A percentile compares a stretch with the other conserved stretches of the same genome.
Evolutionary conservation across 352 stramenopile genomes (phyloP).

Genomic region (Phytophthora brassicae): DNA sequence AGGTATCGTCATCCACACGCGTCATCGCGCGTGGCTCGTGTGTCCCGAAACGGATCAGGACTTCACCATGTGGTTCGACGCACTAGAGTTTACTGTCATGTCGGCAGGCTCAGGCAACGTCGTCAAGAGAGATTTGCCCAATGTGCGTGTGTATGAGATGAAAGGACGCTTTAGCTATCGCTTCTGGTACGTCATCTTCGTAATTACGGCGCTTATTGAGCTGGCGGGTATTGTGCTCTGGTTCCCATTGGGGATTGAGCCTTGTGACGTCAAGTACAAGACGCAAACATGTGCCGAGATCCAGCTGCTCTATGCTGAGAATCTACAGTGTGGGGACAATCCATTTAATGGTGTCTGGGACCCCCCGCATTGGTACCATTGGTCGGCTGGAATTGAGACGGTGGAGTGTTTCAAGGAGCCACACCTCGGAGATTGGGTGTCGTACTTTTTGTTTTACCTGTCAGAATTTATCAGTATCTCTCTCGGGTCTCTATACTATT

Average conservation of each 20-base stretch:
- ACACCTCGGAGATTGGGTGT: slow-evolving; percentile 58
- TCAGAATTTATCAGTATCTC: slow-evolving; percentile 75
- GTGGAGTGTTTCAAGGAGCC: slow-evolving; percentile 71
- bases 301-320: slow-evolving; percentile 49
- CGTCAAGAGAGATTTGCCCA: slow-evolving; percentile 77
- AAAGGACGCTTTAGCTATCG: slow-evolving; percentile 72
- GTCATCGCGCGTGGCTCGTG: slow-evolving; percentile 70
- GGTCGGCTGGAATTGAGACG: slow-evolving; percentile 54
- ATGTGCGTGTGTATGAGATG: slow-evolving; percentile 79
- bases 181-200: slow-evolving; percentile 73
- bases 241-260: slow-evolving; percentile 50
- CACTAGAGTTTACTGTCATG: slow-evolving; percentile 78
- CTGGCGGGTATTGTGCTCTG: slow-evolving; percentile 44
- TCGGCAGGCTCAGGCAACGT: slow-evolving; percentile 68
- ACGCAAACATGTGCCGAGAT: slow-evolving; percentile 53
- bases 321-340: slow-evolving; percentile 48
- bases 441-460: slow-evolving; percentile 76
- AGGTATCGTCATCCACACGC: slow-evolving; percentile 77
- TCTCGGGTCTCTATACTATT: slow-evolving; percentile 70
- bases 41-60: slow-evolving; percentile 81
- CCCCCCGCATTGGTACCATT: slow-evolving; percentile 68
- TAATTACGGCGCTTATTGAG: slow-evolving; percentile 66
- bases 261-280: slow-evolving; percentile 66
- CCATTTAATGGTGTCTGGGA: slow-evolving; percentile 78
- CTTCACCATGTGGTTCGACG: slow-evolving; percentile 85